phyloP scores from a whole-genome alignment of 2,329 filamentous ascomycete species.

The Colletotrichum sp. region DNA sequence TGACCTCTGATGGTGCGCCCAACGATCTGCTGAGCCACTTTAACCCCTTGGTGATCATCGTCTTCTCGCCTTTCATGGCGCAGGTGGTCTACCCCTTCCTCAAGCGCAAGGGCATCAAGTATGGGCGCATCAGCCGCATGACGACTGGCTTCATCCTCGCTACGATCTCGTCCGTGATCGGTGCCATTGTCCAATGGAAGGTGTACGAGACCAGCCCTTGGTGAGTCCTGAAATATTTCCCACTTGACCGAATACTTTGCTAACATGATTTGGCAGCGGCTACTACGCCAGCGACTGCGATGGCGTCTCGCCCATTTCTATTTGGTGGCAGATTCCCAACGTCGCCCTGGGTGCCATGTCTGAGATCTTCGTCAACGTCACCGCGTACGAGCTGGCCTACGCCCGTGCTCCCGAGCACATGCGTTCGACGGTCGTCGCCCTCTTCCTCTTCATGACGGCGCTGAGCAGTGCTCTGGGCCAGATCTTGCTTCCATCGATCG shows the following conservation, averaged over 20 bases:
- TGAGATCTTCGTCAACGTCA: conserved; percentile 67
- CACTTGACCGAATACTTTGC: not conserved
- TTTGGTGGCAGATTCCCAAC: conserved; percentile 55
- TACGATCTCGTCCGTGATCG: conserved; percentile 58
- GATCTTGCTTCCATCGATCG: conserved; percentile 44
- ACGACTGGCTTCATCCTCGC: conserved; percentile 59
- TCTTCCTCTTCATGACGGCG: conserved; percentile 63
- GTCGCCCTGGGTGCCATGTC: conserved; percentile 57
- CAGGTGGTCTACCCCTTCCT: conserved; percentile 63
- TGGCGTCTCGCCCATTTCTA: conserved; percentile 47
- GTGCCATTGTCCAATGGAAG: conserved; percentile 60
- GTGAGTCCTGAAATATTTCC: not conserved
- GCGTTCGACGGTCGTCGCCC: conserved; percentile 62
- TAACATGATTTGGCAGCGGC: conserved; percentile 29
- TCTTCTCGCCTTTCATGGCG: conserved; percentile 60
- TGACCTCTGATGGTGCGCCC: conserved; percentile 54
- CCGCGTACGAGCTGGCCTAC: conserved; percentile 71
- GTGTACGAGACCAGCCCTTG: conserved; percentile 64
- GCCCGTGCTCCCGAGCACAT: conserved; percentile 71
- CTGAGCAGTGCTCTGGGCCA: conserved; percentile 57
- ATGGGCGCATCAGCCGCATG: conserved; percentile 64
- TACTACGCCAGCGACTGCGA: conserved; percentile 47
- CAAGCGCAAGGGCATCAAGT: conserved; percentile 53
- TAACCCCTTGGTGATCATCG: conserved; percentile 63
- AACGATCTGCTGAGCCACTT: conserved; percentile 68